These are phyloP conservation scores for Rhizophagus prolifer DNA, from an alignment of 192 early-diverging fungal genomes.

Conservation along the genomic window DNA sequence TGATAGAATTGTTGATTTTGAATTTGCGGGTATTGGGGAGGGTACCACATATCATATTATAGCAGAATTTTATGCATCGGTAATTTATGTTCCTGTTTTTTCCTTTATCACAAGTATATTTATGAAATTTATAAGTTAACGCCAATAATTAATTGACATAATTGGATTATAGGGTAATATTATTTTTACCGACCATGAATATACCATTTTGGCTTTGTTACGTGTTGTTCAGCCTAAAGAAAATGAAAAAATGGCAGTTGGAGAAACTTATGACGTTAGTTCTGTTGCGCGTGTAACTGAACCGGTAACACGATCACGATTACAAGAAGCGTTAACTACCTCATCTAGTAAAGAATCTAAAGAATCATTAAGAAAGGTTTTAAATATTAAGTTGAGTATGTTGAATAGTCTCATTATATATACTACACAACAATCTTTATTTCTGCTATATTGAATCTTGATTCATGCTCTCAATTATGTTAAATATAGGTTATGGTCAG, in stretches of 20 bases:
- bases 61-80: conserved; percentile 76
- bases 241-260: conserved; percentile 77
- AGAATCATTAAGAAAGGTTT: conserved; percentile 64
- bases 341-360: conserved; percentile 69
- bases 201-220: conserved; percentile 78
- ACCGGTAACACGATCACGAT: conserved; percentile 51
- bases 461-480: background rate
- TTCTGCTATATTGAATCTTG: conserved; percentile 2
- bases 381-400: conserved; percentile 58
- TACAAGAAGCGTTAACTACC: conserved; percentile 50
- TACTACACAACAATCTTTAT: background rate
- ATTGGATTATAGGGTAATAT: conserved; percentile 76
- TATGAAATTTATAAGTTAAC: background rate
- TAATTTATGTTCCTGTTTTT: conserved; percentile 35
- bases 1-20: conserved; percentile 91
- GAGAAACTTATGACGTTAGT: conserved; percentile 73
- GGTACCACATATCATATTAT: conserved; percentile 69
- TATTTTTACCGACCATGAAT: conserved; percentile 89
- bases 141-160: background rate
- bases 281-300: conserved; percentile 53
- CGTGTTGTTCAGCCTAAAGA: conserved; percentile 85
- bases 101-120: background rate
- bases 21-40: conserved; percentile 72
- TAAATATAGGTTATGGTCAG: conserved; percentile 72
- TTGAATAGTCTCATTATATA: background rate